phyloP scores from a whole-genome alignment of 305 asterid genomes.

The Fraxinus albicans region DNA sequence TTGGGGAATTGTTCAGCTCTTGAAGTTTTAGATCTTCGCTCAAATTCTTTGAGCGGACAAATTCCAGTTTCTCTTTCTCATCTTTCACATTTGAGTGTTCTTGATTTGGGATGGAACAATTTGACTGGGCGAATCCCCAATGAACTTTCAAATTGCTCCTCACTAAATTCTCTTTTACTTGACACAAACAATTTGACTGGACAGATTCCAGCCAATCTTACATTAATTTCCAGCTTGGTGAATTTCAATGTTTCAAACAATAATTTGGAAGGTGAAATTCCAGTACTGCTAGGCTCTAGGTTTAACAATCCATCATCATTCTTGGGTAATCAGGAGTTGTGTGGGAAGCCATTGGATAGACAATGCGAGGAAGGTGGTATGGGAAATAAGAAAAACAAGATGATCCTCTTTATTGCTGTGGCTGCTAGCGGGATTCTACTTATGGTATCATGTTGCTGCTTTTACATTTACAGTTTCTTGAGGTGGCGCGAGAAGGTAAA shows the following conservation, averaged over 20 bases:
- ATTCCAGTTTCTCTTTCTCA: slow-evolving; percentile 37
- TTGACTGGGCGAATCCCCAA: slow-evolving; percentile 38
- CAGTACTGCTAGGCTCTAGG: slow-evolving; percentile 43
- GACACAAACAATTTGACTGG: slow-evolving; percentile 50
- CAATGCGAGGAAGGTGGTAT: slow-evolving; percentile 36
- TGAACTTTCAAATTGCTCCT: slow-evolving; percentile 40
- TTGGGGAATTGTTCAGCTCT: slow-evolving; percentile 60
- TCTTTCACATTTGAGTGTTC: slow-evolving; percentile 31
- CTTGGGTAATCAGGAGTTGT: slow-evolving; percentile 49
- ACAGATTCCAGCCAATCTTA: slow-evolving; percentile 51
- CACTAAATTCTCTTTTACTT: slow-evolving; percentile 40
- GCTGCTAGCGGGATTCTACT: slow-evolving; percentile 59
- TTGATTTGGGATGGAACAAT: slow-evolving; percentile 28
- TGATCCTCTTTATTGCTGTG: slow-evolving; percentile 58
- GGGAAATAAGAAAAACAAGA: slow-evolving; percentile 40
- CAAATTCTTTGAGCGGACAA: slow-evolving; percentile 35
- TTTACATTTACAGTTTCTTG: slow-evolving; percentile 37
- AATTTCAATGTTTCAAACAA: slow-evolving; percentile 56
- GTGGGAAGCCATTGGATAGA: slow-evolving; percentile 60
- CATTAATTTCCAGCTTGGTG: slow-evolving; percentile 43
- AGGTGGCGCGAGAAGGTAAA: slow-evolving; percentile 48
- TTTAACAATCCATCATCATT: slow-evolving; percentile 45
- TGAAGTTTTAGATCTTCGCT: slow-evolving; percentile 34
- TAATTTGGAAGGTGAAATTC: slow-evolving; percentile 56
- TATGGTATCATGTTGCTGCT: slow-evolving; percentile 43